These are phyloP conservation scores for Cyclostephanos tholiformis DNA, from an alignment of 108 stramenopile genomes.

Conservation along the genomic window DNA sequence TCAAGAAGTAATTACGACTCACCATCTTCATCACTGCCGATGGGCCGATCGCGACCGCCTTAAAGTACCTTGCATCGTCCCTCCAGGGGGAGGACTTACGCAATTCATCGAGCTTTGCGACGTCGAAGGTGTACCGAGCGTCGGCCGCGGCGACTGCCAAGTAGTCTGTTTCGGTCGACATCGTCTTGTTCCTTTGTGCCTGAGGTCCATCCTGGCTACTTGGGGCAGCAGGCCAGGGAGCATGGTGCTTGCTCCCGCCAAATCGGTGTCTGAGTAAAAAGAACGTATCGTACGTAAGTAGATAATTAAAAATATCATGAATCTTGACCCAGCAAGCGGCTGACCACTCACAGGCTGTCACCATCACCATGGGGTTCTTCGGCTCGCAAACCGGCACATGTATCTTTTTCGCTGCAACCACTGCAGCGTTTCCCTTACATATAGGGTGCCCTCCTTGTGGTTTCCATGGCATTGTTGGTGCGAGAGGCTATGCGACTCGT, in stretches of 20 bases:
- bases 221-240: too few species aligned
- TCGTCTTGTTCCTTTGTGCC: too few species aligned
- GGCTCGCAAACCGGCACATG: not conserved
- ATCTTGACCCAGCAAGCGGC: too few species aligned
- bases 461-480: not conserved
- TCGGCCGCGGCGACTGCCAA: conserved; percentile 6
- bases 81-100: conserved; percentile 70
- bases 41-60: conserved; percentile 64
- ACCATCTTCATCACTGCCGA: conserved; percentile 84
- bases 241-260: too few species aligned
- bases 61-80: conserved; percentile 69
- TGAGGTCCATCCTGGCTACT: too few species aligned
- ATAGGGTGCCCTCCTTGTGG: not conserved
- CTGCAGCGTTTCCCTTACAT: not conserved
- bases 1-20: not conserved
- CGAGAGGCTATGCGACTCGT: not conserved
- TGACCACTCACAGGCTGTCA: not conserved
- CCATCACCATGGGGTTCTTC: not conserved
- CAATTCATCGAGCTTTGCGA: conserved; percentile 47
- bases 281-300: too few species aligned
- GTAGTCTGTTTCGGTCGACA: too few species aligned
- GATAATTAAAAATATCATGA: too few species aligned
- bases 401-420: not conserved
- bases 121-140: conserved; percentile 47
- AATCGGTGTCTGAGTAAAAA: too few species aligned